These are phyloP conservation scores for Leccinum fibrillosum DNA, from an alignment of 768 basidiomycete species.

Conservation along the genomic window DNA sequence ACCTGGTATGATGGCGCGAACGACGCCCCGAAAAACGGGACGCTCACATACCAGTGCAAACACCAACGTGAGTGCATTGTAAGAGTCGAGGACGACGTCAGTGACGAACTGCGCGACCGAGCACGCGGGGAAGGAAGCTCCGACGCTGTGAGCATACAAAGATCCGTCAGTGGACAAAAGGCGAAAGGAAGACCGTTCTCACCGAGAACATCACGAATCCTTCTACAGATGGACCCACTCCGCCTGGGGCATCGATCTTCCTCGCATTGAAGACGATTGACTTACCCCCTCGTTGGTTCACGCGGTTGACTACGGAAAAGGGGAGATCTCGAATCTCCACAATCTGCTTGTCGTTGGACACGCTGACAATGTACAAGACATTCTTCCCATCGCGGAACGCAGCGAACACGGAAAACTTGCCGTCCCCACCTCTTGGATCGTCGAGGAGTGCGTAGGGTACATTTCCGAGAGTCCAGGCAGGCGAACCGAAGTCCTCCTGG, in stretches of 20 bases:
- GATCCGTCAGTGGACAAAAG: too few species aligned
- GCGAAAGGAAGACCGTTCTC: too few species aligned
- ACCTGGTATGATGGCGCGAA: slow-evolving; percentile 20
- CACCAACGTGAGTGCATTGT: too few species aligned
- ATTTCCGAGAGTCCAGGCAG: slow-evolving; percentile 51
- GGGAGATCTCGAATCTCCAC: slow-evolving; percentile 31
- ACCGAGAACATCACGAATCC: too few species aligned
- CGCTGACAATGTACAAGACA: slow-evolving; percentile 32
- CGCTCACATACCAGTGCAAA: too few species aligned
- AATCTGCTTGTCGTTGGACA: slow-evolving; percentile 23
- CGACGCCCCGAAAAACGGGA: slow-evolving; percentile 23
- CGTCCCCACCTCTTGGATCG: slow-evolving; percentile 18
- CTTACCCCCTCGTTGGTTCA: slow-evolving; percentile 24
- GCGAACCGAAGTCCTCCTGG: slow-evolving; percentile 52
- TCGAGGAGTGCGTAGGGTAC: slow-evolving; percentile 48
- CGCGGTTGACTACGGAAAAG: slow-evolving; percentile 26
- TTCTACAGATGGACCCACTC: not conserved
- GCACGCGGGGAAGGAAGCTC: too few species aligned
- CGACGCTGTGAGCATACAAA: too few species aligned
- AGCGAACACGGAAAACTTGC: slow-evolving; percentile 27
- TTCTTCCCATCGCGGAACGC: slow-evolving; percentile 34
- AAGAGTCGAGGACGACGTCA: too few species aligned
- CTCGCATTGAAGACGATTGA: slow-evolving; percentile 34
- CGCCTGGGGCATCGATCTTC: slow-evolving; percentile 30
- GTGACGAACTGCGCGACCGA: too few species aligned